Evolutionary conservation across 176 grass and related monocot species (phyloP), one percentile per base, ranked within the genome.

Genomic region (sorghum (Sorghum bicolor)): DNA sequence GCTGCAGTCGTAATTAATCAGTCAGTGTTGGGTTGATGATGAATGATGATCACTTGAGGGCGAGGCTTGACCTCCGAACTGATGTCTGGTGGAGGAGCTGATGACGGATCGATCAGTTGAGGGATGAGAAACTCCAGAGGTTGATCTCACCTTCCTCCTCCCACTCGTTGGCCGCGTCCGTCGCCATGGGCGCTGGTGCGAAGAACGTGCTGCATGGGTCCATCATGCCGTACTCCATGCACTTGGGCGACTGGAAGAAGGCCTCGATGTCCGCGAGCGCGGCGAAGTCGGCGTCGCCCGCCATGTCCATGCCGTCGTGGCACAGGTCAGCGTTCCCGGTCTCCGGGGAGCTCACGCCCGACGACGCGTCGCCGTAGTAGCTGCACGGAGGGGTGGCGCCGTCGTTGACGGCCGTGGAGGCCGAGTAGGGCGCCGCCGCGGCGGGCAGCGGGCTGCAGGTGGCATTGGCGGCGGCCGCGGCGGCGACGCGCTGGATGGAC

Each of bases 191-290:
- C 72, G 66, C 65, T 77, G 87, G 88, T 22, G 80, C 44, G 40
- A 96, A 96, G 80, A 93, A 91, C 30, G 86, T 82, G 80, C 71
- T 88, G 86, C 80, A 82, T 17, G 89, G 82, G 82, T 92, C 92
- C 76, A 95, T 87, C 89, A 88, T 92, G 81, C 53, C 72, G 66
- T 88, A 86, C 63, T 97, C 95, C 88, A 94, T 87, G 88, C 92
- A 97, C 92, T 91, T 99, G 15, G 97, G 91, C 36, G 97, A 99
- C 83, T 86, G 97, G 86, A 96, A 94, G 85, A 94, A 94, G 38
- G 93, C 89, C 3, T 99, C 93, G 60, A 96, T 60, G 88, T 94
- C 92, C 15, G 86, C 80, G 39, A 94, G 88, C 53, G 89, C 81
- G 37, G 62, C 84, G 60, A 73, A 62, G 81, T 89, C 88, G 38